Conservation (phyloP, 305 asterid species). For the Fraxinus sp. region DNA sequence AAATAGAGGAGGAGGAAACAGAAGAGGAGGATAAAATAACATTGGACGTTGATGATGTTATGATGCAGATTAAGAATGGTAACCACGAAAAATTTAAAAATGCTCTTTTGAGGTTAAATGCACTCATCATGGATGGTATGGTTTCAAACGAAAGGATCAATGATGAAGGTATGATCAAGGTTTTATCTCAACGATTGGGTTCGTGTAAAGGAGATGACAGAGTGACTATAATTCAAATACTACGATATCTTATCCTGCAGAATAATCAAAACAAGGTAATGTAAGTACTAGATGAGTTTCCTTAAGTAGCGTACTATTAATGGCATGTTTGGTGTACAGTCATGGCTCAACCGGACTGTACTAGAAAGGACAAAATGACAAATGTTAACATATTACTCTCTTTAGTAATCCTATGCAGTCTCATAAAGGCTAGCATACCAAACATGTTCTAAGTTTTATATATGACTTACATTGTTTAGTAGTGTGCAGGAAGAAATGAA, state of each 20-base stretch:
- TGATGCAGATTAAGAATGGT: constrained; percentile 48
- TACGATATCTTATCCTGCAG: constrained; percentile 39
- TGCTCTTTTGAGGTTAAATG: constrained; percentile 45
- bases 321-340: not conserved
- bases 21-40: constrained; percentile 39
- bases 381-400: not conserved
- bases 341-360: not conserved
- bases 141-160: constrained; percentile 36
- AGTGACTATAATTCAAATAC: constrained; percentile 42
- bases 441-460: not conserved
- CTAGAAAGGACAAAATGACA: not conserved
- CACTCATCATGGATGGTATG: constrained; percentile 43
- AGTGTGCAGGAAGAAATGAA: constrained; percentile 78
- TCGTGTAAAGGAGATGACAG: constrained; percentile 47
- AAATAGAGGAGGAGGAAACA: constrained; percentile 30
- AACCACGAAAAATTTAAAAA: constrained; percentile 43
- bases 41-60: constrained; percentile 46
- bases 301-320: not conserved
- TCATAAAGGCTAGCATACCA: not conserved
- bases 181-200: constrained; percentile 44
- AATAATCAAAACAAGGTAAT: constrained; percentile 60
- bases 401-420: not conserved
- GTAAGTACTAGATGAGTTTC: not conserved
- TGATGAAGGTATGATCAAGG: constrained; percentile 50
- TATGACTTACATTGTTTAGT: constrained; percentile 30